Evolutionary conservation across 139 green algal genomes (phyloP), one percentile per base, ranked within the genome.

Genomic region (Picochlorum costavermella): DNA sequence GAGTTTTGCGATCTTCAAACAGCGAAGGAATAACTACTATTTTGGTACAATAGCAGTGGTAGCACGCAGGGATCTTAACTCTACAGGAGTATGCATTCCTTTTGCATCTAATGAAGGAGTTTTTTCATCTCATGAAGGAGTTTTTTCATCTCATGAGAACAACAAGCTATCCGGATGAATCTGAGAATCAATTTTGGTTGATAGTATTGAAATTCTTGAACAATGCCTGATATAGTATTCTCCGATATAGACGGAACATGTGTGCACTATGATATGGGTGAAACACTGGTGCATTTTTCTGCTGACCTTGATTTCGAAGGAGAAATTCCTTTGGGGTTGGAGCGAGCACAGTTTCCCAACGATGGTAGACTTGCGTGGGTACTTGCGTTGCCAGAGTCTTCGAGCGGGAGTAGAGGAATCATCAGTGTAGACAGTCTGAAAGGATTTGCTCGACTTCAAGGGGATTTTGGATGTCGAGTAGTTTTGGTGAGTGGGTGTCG

Each of bases 211-310:
- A 40, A 40, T 40, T 40, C 33, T 8, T 40, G 33, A 8, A 40
- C 20, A 20, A 33, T 61, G n/a, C 30, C 43, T 23, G 61, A 70
- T 17, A 5, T 71, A 17, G 8, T 75, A 2, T 71, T 75, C 29
- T 67, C 37, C n/a, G 70, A 76, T 33, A 30, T 89, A 64, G 49
- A 67, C 23, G 50, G 65, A 4, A 75, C 71, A 2, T 76, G 64
- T 9, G 57, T 72, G 12, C 70, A 76, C 28, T 76, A 76, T 33
- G 23, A 61, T 31, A 4, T 28, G 10, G 36, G 50, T 40, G 33
- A 40, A 8, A 40, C 33, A 40, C 30, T 40, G 10, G 46, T 23
- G n/a, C n/a, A 10, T 53, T 53, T 28, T 14, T 53, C 8, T 53
- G n/a, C n/a, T 20, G 46, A 53, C n/a, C 5, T 53, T 53, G n/a